Evolutionary conservation across 805 yeast genomes (phyloP).

Genomic region (Kuraishia cidri): DNA sequence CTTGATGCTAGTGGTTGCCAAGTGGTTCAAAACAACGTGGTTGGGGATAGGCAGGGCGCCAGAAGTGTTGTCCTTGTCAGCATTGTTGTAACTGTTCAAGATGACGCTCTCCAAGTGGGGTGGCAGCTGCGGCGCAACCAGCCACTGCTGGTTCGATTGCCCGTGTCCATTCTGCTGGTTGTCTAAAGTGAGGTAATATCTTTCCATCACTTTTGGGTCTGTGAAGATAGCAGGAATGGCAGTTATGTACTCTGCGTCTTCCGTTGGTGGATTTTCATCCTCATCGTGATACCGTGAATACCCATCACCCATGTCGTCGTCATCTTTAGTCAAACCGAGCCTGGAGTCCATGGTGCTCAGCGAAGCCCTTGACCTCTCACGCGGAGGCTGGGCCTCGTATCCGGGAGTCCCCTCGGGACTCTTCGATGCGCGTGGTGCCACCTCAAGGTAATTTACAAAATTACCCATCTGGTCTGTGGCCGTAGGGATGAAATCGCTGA

Average conservation of each 20-base stretch:
- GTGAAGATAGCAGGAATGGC: constrained; percentile 79
- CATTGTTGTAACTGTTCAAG: constrained; percentile 57
- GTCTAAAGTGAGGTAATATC: constrained; percentile 70
- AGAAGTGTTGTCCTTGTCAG: constrained; percentile 69
- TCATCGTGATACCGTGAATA: constrained; percentile 70
- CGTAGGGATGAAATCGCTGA: constrained; percentile 84
- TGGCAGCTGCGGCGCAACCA: constrained; percentile 94
- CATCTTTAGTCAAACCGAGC: constrained; percentile 55
- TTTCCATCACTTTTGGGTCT: constrained; percentile 83
- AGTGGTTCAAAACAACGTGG: constrained; percentile 87
- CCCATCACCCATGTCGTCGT: constrained; percentile 79
- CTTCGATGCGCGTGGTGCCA: constrained; percentile 30
- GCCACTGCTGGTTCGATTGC: constrained; percentile 44
- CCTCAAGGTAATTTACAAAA: constrained; percentile 85
- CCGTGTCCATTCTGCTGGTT: constrained; percentile 48
- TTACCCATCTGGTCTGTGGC: constrained; percentile 97
- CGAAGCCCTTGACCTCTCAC: constrained; percentile 15
- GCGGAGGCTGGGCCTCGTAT: constrained; percentile 5
- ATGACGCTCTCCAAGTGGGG: constrained; percentile 95
- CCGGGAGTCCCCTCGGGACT: constrained; percentile 9
- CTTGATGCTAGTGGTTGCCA: constrained; percentile 92
- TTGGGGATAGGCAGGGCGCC: constrained; percentile 92
- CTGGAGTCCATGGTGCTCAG: constrained; percentile 45
- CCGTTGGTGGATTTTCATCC: constrained; percentile 22
- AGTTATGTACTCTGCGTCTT: constrained; percentile 39